These are phyloP conservation scores for Gentiana dahurica DNA, from an alignment of 257 asterid species.

Conservation along the genomic window DNA sequence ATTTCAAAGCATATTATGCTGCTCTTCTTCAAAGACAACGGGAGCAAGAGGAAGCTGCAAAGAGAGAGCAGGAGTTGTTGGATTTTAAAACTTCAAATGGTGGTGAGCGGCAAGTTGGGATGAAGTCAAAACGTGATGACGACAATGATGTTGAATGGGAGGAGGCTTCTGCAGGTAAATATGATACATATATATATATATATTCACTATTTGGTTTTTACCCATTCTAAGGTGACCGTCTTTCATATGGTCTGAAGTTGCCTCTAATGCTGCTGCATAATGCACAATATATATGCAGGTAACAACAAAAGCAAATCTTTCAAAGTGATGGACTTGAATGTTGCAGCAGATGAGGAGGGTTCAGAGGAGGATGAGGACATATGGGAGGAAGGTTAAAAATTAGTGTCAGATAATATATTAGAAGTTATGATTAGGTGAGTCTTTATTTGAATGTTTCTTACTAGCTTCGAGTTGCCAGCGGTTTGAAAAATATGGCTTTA, in stretches of 20 bases:
- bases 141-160: conserved; percentile 67
- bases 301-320: conserved; percentile 24
- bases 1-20: conserved; percentile 77
- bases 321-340: conserved; percentile 58
- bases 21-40: conserved; percentile 52
- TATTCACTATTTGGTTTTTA: no score
- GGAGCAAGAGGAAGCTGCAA: conserved; percentile 48
- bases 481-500: no score
- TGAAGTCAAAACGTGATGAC: conserved; percentile 59
- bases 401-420: no score
- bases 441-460: no score
- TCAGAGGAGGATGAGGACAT: conserved; percentile 56
- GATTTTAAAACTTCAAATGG: conserved; percentile 19
- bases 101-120: conserved; percentile 70
- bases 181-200: conserved; percentile 1
- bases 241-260: no score
- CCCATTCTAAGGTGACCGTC: no score
- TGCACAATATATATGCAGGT: conserved; percentile 19
- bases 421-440: no score
- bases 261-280: not conserved
- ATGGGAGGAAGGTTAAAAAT: conserved; percentile 72
- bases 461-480: no score
- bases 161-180: conserved; percentile 71
- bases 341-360: conserved; percentile 51
- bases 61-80: conserved; percentile 29